phyloP scores from a whole-genome alignment of 108 stramenopile species.

The Halocafeteria seosinensis region DNA sequence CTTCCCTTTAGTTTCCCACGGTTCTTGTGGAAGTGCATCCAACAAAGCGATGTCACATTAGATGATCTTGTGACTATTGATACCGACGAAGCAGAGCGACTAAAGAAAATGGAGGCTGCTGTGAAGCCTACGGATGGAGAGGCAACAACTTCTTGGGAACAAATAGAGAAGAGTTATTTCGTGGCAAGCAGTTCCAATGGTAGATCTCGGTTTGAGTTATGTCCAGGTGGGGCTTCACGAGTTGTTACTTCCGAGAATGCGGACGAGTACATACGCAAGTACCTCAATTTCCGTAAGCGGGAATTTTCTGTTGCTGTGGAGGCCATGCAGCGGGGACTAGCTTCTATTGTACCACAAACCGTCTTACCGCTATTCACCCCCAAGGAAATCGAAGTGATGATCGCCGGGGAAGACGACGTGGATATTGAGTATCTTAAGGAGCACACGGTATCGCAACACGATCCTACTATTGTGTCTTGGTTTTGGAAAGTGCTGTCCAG shows the following conservation, averaged over 20 bases:
- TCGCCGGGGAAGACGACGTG: slow-evolving; percentile 25
- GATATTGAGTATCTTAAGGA: slow-evolving; percentile 30
- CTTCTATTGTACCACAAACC: slow-evolving; percentile 21
- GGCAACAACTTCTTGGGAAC: background rate
- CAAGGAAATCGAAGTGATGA: slow-evolving; percentile 25
- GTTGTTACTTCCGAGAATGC: slow-evolving; percentile 33
- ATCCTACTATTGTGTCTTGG: slow-evolving; percentile 20
- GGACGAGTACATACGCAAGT: slow-evolving; percentile 2
- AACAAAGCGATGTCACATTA: slow-evolving; percentile 14
- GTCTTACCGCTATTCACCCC: slow-evolving; percentile 24
- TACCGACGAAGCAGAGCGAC: background rate
- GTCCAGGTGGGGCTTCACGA: slow-evolving; percentile 20
- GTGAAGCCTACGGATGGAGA: background rate
- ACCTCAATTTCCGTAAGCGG: background rate
- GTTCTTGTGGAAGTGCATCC: slow-evolving; percentile 29
- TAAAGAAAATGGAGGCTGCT: background rate
- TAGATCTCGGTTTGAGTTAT: slow-evolving; percentile 15
- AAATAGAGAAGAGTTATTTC: background rate
- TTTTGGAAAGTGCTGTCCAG: slow-evolving; percentile 33
- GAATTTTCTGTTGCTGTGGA: background rate
- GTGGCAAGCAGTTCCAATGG: background rate
- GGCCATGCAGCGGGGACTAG: slow-evolving; percentile 15
- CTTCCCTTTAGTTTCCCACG: slow-evolving; percentile 32
- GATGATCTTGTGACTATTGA: slow-evolving; percentile 11
- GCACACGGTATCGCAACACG: background rate